phyloP scores from a whole-genome alignment of 2,329 filamentous ascomycete species.

The Corinectria fuckeliana region DNA sequence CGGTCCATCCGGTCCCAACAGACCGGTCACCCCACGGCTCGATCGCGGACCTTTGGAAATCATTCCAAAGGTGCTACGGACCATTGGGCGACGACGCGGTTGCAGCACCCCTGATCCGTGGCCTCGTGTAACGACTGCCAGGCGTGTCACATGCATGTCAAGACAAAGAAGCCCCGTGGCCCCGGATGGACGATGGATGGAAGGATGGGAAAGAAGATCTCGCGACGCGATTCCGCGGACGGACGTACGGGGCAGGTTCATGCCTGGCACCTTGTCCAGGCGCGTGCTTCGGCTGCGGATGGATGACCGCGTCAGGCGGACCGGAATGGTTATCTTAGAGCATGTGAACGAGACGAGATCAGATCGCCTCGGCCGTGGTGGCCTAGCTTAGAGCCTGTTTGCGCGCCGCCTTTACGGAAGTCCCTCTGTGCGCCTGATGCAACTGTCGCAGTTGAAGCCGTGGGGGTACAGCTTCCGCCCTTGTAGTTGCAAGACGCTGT shows the following conservation, averaged over 20 bases:
- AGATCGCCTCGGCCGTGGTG: neutral
- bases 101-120: constrained; percentile 23
- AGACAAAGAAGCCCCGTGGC: neutral
- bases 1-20: constrained; percentile 13
- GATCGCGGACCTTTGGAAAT: constrained; percentile 20
- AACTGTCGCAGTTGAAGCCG: neutral
- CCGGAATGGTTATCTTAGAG: neutral
- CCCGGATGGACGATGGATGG: too few species aligned
- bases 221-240: constrained; percentile 5
- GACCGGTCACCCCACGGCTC: constrained; percentile 20
- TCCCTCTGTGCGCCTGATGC: neutral
- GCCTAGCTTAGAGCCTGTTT: constrained; percentile 4
- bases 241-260: neutral
- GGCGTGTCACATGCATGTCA: constrained; percentile 13
- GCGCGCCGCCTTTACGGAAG: neutral
- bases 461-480: neutral
- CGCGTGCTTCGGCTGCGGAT: neutral
- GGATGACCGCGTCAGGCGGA: neutral
- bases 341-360: constrained; percentile 17
- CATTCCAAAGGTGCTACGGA: constrained; percentile 16
- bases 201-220: constrained; percentile 11
- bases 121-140: constrained; percentile 10
- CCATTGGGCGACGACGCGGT: constrained; percentile 27
- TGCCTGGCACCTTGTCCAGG: neutral
- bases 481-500: neutral